Conservation (phyloP, 192 early-diverging fungal genomes). For the Rhizoclosmatium sp. region DNA sequence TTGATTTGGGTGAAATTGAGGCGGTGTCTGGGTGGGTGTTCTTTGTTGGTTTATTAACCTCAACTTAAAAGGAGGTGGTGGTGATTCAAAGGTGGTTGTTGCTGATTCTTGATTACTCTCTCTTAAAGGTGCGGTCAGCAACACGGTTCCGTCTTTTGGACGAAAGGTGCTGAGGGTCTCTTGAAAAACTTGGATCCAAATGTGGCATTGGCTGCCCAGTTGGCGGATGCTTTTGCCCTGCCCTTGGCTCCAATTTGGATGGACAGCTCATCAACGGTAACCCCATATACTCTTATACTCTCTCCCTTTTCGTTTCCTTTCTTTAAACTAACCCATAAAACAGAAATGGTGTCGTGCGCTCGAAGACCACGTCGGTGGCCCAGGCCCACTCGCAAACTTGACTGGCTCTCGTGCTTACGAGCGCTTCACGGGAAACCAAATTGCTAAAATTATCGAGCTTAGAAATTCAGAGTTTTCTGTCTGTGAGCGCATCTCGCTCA, state of each 20-base stretch:
- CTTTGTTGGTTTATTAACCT: not conserved
- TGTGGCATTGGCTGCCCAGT: conserved; percentile 54
- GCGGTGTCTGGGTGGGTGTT: conserved; percentile 70
- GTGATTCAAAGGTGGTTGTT: not conserved
- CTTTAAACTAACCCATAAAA: conserved; percentile 52
- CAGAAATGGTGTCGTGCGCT: conserved; percentile 64
- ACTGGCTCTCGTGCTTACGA: conserved; percentile 81
- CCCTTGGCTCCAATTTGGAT: conserved; percentile 82
- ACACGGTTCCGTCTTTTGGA: conserved; percentile 88
- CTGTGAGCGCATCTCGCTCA: conserved; percentile 72
- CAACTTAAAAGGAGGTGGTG: not conserved
- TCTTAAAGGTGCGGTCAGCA: conserved; percentile 62
- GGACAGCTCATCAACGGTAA: conserved; percentile 60
- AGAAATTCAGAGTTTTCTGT: conserved; percentile 45
- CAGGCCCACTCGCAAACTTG: conserved; percentile 64
- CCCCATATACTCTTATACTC: too few species aligned
- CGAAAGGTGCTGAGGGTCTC: conserved; percentile 48
- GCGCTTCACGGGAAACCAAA: conserved; percentile 75
- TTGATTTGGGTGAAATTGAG: conserved; percentile 55
- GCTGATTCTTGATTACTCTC: not conserved
- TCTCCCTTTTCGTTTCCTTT: not conserved
- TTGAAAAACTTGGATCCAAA: conserved; percentile 52
- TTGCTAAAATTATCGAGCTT: conserved; percentile 53
- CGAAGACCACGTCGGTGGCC: conserved; percentile 70
- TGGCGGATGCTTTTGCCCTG: conserved; percentile 64